Base-by-base conservation (phyloP, 441 rosid genomes). In the Hura crepitans region DNA sequence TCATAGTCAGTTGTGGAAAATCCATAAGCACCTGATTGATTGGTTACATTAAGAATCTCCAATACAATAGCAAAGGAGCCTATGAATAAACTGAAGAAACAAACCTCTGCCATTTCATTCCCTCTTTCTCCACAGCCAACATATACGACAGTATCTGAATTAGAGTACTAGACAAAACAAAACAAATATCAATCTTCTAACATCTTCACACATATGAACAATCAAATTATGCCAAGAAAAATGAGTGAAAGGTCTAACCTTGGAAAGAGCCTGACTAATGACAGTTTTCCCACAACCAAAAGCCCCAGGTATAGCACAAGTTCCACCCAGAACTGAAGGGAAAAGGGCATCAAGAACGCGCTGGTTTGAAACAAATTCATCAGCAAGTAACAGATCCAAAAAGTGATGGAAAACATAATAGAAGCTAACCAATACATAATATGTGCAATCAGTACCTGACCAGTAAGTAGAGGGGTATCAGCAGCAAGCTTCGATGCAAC, bases 241-340 rank as follows among this genome's bases (percentile, higher is more conserved):
- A 10, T 55, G 65, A 71, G 69, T 72, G 22, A 50, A 7, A 81
- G 80, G 12, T 28, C 73, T 76, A 74, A 93, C 97, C 97, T 96
- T 96, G 20, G 99, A 96, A 82, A 96, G 97, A 78, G 99, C 99
- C 84, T 93, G 99, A 82, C 99, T 96, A 74, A 96, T 96, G 79
- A 96, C 99, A 65, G 98, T 96, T 90, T 96, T 96, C 49, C 99
- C 99, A 87, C 99, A 91, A 12, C 99, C 99, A 87, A 96, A 96
- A 28, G 99, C 99, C 73, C 99, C 98, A 72, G 99, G 98, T 62
- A 93, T 96, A 64, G 99, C 98, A 86, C 99, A 96, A 73, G 99
- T 96, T 77, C 99, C 99, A 78, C 99, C 98, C 75, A 96, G 97
- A 78, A 96, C 98, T 0, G 99, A 96, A 63, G 99, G 99, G 81